Conservation (phyloP, 2,329 filamentous ascomycete genomes). For the Penicillium janthinellum region DNA sequence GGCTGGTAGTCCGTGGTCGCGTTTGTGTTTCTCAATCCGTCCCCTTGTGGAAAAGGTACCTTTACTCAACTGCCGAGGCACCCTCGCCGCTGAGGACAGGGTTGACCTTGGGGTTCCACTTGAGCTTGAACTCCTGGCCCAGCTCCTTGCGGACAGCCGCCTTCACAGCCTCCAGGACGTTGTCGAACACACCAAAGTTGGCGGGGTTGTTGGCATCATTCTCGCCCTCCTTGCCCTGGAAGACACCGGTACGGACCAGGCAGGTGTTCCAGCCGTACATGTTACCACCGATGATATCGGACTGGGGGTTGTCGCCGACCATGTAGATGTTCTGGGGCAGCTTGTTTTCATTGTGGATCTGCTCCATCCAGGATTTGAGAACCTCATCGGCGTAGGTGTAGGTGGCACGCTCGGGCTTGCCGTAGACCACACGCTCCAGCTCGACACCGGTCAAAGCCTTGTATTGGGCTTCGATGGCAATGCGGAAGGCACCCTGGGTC, state of each 20-base stretch:
- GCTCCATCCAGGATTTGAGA: conserved; percentile 72
- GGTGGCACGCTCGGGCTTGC: conserved; percentile 73
- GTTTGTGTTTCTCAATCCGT: conserved; percentile 7
- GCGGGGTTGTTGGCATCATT: conserved; percentile 78
- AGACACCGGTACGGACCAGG: conserved; percentile 75
- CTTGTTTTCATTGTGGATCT: conserved; percentile 71
- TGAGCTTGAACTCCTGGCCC: conserved; percentile 72
- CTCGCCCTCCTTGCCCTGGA: conserved; percentile 65
- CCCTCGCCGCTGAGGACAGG: conserved; percentile 60
- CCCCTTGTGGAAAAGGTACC: not conserved
- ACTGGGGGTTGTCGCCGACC: conserved; percentile 74
- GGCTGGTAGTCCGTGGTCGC: conserved; percentile 7
- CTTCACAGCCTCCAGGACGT: conserved; percentile 71
- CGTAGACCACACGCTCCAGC: conserved; percentile 74
- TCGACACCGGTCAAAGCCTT: conserved; percentile 67
- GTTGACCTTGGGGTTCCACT: conserved; percentile 72
- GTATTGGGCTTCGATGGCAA: conserved; percentile 69
- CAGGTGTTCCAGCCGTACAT: conserved; percentile 84
- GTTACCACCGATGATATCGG: conserved; percentile 75
- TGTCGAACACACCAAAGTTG: conserved; percentile 73
- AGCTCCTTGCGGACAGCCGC: conserved; percentile 69
- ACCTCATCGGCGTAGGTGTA: conserved; percentile 79
- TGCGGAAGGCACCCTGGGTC: conserved; percentile 75
- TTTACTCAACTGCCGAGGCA: conserved; percentile 59
- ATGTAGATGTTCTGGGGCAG: conserved; percentile 73